These are phyloP conservation scores for Echria macrotheca DNA, from an alignment of 495 filamentous ascomycete genomes.

Conservation along the genomic window DNA sequence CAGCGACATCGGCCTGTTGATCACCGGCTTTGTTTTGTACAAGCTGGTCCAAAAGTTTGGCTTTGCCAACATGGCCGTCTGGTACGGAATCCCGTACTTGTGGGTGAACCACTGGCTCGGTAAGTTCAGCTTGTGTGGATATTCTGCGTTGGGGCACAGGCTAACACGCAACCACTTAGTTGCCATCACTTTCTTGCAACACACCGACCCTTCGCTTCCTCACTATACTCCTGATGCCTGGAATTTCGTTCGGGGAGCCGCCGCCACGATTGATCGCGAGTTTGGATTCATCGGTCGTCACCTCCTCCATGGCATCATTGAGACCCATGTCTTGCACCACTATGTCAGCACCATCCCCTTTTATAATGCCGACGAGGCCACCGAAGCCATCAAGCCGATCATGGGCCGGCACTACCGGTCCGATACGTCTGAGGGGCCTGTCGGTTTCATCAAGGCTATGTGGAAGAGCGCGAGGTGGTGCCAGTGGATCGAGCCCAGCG, in stretches of 20 bases:
- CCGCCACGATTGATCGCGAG: conserved; percentile 82
- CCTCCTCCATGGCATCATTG: conserved; percentile 85
- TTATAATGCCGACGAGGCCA: conserved; percentile 86
- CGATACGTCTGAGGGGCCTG: conserved; percentile 55
- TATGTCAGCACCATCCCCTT: conserved; percentile 81
- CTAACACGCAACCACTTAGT: conserved; percentile 45
- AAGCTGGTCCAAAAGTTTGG: conserved; percentile 68
- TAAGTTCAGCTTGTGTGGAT: conserved; percentile 33
- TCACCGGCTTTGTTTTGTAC: conserved; percentile 48
- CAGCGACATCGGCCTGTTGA: conserved; percentile 72
- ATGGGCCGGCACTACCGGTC: conserved; percentile 79
- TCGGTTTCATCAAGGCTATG: conserved; percentile 59
- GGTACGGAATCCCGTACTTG: conserved; percentile 91
- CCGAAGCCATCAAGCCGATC: conserved; percentile 73
- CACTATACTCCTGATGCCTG: conserved; percentile 72
- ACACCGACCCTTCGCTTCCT: conserved; percentile 81
- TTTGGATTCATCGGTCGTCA: conserved; percentile 84
- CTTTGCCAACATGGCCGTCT: conserved; percentile 78
- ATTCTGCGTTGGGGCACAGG: neutral
- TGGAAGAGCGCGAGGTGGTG: conserved; percentile 63
- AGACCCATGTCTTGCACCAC: conserved; percentile 89
- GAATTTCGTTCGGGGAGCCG: conserved; percentile 82
- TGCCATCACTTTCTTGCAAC: conserved; percentile 84
- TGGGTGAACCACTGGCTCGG: conserved; percentile 99
- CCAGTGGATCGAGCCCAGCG: conserved; percentile 69